These are phyloP conservation scores for Heimioporus retisporus DNA, from an alignment of 1,284 basidiomycete genomes.

Conservation along the genomic window DNA sequence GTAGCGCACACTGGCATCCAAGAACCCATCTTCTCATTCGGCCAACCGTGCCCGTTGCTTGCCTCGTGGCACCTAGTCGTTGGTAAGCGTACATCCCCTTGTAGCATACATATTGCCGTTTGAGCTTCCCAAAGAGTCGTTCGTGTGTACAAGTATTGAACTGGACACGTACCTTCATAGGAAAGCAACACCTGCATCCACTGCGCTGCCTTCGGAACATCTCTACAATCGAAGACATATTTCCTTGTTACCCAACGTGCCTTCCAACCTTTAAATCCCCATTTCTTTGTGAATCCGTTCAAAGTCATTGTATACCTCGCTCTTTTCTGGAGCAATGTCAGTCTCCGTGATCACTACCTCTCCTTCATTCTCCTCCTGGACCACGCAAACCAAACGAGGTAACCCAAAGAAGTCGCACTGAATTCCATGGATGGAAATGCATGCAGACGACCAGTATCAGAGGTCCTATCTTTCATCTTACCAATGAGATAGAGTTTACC, in stretches of 20 bases:
- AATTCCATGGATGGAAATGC: conserved; percentile 88
- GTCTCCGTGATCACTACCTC: conserved; percentile 69
- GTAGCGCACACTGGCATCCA: too few species aligned
- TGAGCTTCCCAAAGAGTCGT: too few species aligned
- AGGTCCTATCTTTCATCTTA: conserved; percentile 85
- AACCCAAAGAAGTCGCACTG: conserved; percentile 96
- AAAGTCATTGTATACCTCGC: conserved; percentile 90
- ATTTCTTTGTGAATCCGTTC: conserved; percentile 81
- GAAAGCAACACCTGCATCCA: conserved; percentile 96
- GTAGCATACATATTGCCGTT: too few species aligned
- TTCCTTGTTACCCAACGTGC: conserved; percentile 90
- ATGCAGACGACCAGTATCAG: conserved; percentile 85
- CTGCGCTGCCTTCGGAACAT: conserved; percentile 81
- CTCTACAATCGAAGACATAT: conserved; percentile 93
- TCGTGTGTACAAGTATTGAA: too few species aligned
- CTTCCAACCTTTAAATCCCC: conserved; percentile 82
- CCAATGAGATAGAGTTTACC: conserved; percentile 88
- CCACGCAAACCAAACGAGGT: conserved; percentile 76
- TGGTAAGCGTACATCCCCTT: too few species aligned
- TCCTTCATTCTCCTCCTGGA: conserved; percentile 63
- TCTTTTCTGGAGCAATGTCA: conserved; percentile 74
- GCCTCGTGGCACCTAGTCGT: too few species aligned
- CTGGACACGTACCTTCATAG: conserved; percentile 71
- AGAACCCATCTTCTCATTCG: too few species aligned
- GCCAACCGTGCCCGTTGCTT: too few species aligned